Conservation (phyloP, 2,329 filamentous ascomycete genomes). For the Botrytis porri region DNA sequence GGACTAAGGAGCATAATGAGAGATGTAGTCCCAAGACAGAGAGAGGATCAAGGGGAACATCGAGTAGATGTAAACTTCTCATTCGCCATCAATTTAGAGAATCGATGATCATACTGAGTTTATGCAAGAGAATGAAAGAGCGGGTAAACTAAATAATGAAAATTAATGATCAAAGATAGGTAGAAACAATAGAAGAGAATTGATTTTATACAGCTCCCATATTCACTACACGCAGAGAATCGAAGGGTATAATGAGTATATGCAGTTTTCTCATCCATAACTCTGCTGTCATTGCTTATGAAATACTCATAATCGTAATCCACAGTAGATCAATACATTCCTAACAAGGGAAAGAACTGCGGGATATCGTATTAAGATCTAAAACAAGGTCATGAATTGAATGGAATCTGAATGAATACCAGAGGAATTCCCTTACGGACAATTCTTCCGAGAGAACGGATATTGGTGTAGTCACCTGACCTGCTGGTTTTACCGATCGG, state of each 20-base stretch:
- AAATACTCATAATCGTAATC: not conserved
- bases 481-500: not conserved
- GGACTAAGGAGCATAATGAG: not conserved
- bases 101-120: not conserved
- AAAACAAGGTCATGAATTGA: not conserved
- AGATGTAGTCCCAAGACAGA: not conserved
- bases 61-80: not conserved
- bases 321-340: not conserved
- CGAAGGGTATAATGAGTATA: not conserved
- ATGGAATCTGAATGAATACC: not conserved
- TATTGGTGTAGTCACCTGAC: conserved; percentile 10
- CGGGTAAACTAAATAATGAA: not conserved
- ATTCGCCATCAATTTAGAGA: not conserved
- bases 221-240: not conserved
- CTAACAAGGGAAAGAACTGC: not conserved
- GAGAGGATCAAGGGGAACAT: not conserved
- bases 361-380: not conserved
- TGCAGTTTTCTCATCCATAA: not conserved
- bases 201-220: not conserved
- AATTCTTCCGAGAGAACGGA: not conserved
- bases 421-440: not conserved
- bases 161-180: not conserved
- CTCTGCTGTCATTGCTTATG: not conserved
- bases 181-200: not conserved
- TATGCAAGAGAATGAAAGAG: not conserved